Conservation (phyloP, 345 rosid genomes). For the Salix exigua region DNA sequence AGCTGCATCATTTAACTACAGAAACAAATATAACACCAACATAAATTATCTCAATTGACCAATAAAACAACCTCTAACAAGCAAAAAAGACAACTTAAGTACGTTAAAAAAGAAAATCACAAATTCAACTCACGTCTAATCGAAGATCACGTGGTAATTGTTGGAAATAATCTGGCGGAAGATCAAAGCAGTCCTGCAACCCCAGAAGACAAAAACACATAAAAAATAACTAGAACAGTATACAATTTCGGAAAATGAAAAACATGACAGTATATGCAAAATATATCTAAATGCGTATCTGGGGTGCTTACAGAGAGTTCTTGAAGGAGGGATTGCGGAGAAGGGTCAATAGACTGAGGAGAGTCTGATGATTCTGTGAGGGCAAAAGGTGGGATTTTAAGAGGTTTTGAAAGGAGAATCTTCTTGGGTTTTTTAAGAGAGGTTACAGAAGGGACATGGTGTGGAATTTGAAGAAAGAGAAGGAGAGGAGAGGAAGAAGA, state of each 20-base stretch:
- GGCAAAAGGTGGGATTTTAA: slow-evolving; percentile 37
- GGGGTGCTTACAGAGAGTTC: slow-evolving; percentile 55
- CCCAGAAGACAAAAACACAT: neutral
- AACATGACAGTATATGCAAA: neutral
- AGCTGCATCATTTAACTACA: slow-evolving; percentile 88
- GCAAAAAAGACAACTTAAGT: neutral
- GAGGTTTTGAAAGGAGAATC: slow-evolving; percentile 29
- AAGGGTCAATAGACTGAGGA: slow-evolving; percentile 45
- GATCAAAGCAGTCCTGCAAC: slow-evolving; percentile 79
- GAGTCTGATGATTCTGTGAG: slow-evolving; percentile 61
- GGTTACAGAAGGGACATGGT: slow-evolving; percentile 21
- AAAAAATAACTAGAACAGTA: neutral
- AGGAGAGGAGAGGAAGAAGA: slow-evolving; percentile 24
- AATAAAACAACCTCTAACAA: neutral
- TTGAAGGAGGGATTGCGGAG: slow-evolving; percentile 47
- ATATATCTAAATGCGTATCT: neutral
- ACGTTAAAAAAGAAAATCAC: neutral
- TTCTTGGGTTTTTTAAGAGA: slow-evolving; percentile 26
- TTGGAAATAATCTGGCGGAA: slow-evolving; percentile 68
- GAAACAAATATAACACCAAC: neutral
- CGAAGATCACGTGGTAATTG: slow-evolving; percentile 77
- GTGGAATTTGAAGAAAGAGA: slow-evolving; percentile 24
- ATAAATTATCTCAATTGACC: neutral
- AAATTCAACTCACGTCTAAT: slow-evolving; percentile 52
- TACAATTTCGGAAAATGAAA: neutral